Evolutionary conservation across 768 basidiomycete genomes (phyloP), one percentile per base, ranked within the genome.

Genomic region (Tricholoma bakamatsutake): DNA sequence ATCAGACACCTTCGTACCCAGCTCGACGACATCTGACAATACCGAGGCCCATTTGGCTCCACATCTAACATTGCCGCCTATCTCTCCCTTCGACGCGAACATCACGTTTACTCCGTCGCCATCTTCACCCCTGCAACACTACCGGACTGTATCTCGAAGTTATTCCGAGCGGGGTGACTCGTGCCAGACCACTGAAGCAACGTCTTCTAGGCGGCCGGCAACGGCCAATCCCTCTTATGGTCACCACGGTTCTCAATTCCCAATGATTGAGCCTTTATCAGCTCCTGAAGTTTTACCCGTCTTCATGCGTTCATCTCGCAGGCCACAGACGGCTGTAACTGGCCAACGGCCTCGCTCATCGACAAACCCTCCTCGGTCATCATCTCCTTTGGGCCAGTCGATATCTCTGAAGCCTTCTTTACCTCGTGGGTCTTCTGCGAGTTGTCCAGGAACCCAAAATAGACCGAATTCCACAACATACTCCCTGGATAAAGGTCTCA

Each of bases 301-400:
- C 9, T 12, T 30, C 46, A 30, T 17, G 28, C 27, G 30, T 48
- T 48, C 46, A 10, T 31, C 46, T 30, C 27, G 46, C n/a, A 30
- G 46, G 28, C 30, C 28, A 6, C 46, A 60, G 55, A 53, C 57
- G n/a, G 51, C 60, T 57, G 28, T 56, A 18, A 62, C 66, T 52
- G 59, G 55, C 46, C 64, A 66, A 55, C 63, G 71, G 55, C 68
- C 68, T 18, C 75, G 76, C n/a, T 71, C 71, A 17, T 73, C 81
- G 33, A 87, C 87, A 18, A 88, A 85, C 58, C 85, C 88, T 3
- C 84, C 87, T 17, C 70, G 88, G 51, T 69, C 89, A 59, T 90
- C 15, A 15, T 8, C 45, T 27, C n/a, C 27, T 46, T 17, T 48
- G 15, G 30, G 31, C n/a, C 28, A 31, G 28, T 17, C 46, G 28